Percentiles rank a stretch among this genome's conserved stretches.
Conservation (phyloP, 345 rosid genomes). For the Eutrema japonicum region DNA sequence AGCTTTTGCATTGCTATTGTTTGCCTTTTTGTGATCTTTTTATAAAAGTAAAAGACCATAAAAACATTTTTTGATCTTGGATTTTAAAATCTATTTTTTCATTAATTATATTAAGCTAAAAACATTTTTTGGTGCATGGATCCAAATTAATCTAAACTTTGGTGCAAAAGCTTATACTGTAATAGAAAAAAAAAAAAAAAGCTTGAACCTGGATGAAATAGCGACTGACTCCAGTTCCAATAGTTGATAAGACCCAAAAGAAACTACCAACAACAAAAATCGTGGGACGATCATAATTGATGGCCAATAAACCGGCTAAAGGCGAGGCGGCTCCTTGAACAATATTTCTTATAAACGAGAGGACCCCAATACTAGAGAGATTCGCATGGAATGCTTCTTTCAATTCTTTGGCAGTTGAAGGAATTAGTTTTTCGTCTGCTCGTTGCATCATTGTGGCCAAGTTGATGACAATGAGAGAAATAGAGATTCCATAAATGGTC, state of each 20-base stretch:
- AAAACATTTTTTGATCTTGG: background rate
- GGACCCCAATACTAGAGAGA: conserved; percentile 76
- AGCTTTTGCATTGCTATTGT: background rate
- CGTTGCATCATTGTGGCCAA: conserved; percentile 89
- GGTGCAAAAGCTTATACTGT: background rate
- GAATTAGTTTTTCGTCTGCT: conserved; percentile 88
- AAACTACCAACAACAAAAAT: conserved; percentile 78
- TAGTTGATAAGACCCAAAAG: conserved; percentile 85
- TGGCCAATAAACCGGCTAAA: conserved; percentile 71
- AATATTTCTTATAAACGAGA: conserved; percentile 79
- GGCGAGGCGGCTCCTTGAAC: conserved; percentile 86
- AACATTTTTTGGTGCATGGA: background rate
- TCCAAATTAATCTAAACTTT: background rate
- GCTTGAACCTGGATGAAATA: conserved; percentile 58
- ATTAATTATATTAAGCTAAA: background rate
- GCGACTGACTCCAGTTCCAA: conserved; percentile 74
- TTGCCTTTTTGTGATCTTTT: background rate
- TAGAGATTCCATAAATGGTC: conserved; percentile 72
- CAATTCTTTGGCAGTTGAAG: conserved; percentile 83
- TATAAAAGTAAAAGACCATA: background rate
- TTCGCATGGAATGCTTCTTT: conserved; percentile 84
- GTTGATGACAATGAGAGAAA: conserved; percentile 76
- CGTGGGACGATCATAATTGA: conserved; percentile 73
- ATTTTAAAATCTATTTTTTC: background rate
- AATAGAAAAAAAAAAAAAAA: background rate